Conservation (phyloP, 495 filamentous ascomycete genomes). For the Hypoxylon intermedium region DNA sequence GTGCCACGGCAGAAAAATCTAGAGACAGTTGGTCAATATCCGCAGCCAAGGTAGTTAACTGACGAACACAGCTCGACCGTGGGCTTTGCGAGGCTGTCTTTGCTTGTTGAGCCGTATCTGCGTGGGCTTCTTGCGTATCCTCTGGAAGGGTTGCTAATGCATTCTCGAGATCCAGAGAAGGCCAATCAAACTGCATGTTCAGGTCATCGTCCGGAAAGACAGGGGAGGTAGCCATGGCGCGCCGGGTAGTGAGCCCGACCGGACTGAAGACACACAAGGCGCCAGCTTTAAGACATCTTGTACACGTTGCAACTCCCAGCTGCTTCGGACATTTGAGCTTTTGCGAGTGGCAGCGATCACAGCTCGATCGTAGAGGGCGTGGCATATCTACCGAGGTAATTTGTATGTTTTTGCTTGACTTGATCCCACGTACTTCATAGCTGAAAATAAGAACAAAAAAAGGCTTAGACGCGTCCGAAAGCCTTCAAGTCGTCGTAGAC, state of each 20-base stretch:
- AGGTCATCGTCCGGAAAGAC: conserved; percentile 7
- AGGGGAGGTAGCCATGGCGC: conserved; percentile 17
- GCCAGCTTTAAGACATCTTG: conserved; percentile 46
- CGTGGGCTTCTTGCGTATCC: background rate
- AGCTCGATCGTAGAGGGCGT: conserved; percentile 40
- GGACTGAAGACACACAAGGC: conserved; percentile 45
- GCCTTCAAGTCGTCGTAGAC: too few relatives aligned
- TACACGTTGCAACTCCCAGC: conserved; percentile 39
- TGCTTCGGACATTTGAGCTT: conserved; percentile 49
- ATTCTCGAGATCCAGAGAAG: conserved; percentile 20
- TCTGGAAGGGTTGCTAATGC: conserved; percentile 4
- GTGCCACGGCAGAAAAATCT: conserved; percentile 13
- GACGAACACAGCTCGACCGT: conserved; percentile 22
- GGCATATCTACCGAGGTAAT: conserved; percentile 17
- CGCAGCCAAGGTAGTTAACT: conserved; percentile 30
- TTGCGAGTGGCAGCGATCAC: conserved; percentile 51
- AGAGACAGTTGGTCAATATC: conserved; percentile 30
- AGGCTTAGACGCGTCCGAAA: too few relatives aligned
- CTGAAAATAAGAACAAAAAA: background rate
- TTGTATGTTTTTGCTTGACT: background rate
- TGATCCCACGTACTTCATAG: background rate
- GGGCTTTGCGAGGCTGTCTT: conserved; percentile 30
- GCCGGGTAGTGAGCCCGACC: conserved; percentile 39
- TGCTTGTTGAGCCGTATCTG: conserved; percentile 2
- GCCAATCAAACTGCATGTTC: conserved; percentile 28